Conservation (phyloP, 2,329 filamentous ascomycete genomes). For the Fusarium bulbicola region DNA sequence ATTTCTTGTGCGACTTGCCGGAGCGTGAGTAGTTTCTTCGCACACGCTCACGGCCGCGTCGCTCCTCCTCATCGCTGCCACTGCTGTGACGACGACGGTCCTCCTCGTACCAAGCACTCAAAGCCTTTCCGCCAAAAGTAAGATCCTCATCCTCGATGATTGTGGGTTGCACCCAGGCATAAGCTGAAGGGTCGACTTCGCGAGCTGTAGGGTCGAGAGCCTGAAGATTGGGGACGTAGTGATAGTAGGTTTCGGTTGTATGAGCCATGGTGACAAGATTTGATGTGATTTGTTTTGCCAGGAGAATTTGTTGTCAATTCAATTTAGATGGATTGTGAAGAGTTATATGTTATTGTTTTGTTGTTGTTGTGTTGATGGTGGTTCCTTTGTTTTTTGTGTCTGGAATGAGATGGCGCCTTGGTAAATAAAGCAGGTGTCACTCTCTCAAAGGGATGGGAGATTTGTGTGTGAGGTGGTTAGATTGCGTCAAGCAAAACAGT, state of each 20-base stretch:
- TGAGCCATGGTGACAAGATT: slow-evolving; percentile 31
- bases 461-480: slow-evolving; percentile 6
- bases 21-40: slow-evolving; percentile 43
- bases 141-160: slow-evolving; percentile 70
- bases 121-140: slow-evolving; percentile 67
- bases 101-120: slow-evolving; percentile 70
- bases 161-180: slow-evolving; percentile 62
- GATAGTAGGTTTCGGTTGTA: slow-evolving; percentile 45
- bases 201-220: slow-evolving; percentile 46
- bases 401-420: slow-evolving; percentile 27
- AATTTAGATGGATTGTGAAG: background rate
- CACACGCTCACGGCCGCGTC: slow-evolving; percentile 51
- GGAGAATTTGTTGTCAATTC: background rate
- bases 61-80: slow-evolving; percentile 51
- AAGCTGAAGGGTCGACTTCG: slow-evolving; percentile 47
- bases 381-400: slow-evolving; percentile 29
- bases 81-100: slow-evolving; percentile 57
- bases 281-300: background rate
- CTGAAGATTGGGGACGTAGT: slow-evolving; percentile 47
- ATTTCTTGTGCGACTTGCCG: slow-evolving; percentile 46
- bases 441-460: slow-evolving; percentile 3
- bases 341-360: slow-evolving; percentile 11
- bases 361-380: background rate
- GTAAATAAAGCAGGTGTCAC: slow-evolving; percentile 31
- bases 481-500: slow-evolving; percentile 35